Conservation (phyloP, 2,329 filamentous ascomycete species). For the Cladosporium austrohemisphaericum region DNA sequence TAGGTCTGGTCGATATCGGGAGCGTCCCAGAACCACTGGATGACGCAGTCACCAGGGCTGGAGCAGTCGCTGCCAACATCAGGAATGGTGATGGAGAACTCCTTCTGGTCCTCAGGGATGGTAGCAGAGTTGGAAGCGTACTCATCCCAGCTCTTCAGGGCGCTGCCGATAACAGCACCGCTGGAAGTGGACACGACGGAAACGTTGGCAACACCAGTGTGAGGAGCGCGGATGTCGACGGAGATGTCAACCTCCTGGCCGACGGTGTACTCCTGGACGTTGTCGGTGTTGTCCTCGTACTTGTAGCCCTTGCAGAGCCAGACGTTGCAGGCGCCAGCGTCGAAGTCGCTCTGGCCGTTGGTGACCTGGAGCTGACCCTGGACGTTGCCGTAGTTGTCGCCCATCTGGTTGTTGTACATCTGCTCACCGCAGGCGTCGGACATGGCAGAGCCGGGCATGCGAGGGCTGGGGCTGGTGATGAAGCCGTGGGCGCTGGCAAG, state of each 20-base stretch:
- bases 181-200: constrained; percentile 54
- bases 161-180: constrained; percentile 45
- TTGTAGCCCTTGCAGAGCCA: constrained; percentile 51
- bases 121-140: constrained; percentile 51
- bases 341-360: constrained; percentile 25
- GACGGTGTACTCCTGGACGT: constrained; percentile 51
- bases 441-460: constrained; percentile 52
- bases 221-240: constrained; percentile 50
- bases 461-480: constrained; percentile 46
- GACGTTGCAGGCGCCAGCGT: constrained; percentile 23
- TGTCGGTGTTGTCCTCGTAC: constrained; percentile 53
- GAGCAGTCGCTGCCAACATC: constrained; percentile 47
- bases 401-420: constrained; percentile 50
- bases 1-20: constrained; percentile 57
- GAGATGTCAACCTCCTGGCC: constrained; percentile 46
- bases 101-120: constrained; percentile 44
- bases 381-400: constrained; percentile 56
- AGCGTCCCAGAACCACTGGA: constrained; percentile 63
- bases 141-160: constrained; percentile 52
- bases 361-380: constrained; percentile 53
- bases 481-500: constrained; percentile 53
- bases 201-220: constrained; percentile 56
- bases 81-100: constrained; percentile 55
- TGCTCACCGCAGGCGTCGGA: constrained; percentile 52
- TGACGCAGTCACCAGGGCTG: constrained; percentile 49